Conservation (phyloP, 371 early-diverging fungal genomes). For the Mucor velutinosus region DNA sequence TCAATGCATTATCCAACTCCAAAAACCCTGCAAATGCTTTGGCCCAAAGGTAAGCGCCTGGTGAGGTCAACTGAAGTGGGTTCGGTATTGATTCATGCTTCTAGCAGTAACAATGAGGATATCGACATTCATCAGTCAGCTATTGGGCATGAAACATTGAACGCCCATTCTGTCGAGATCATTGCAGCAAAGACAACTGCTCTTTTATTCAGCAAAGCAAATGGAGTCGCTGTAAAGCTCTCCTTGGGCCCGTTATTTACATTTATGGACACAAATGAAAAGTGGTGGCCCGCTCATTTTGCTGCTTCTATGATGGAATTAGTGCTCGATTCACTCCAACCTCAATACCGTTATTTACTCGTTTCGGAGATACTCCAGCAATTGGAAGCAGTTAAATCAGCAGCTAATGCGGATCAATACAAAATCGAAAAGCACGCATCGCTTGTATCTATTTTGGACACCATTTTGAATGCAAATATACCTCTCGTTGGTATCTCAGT, state of each 20-base stretch:
- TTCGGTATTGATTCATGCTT: neutral
- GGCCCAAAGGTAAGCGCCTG: slow-evolving; percentile 19
- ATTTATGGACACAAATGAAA: slow-evolving; percentile 57
- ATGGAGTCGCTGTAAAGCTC: slow-evolving; percentile 48
- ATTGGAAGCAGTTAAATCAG: slow-evolving; percentile 40
- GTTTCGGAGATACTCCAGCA: slow-evolving; percentile 65
- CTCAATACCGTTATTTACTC: slow-evolving; percentile 71
- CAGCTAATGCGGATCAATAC: slow-evolving; percentile 24
- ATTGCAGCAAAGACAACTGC: slow-evolving; percentile 40
- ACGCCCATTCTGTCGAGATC: slow-evolving; percentile 29
- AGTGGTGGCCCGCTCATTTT: slow-evolving; percentile 66
- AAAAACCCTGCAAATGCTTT: slow-evolving; percentile 38
- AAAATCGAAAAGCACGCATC: slow-evolving; percentile 55
- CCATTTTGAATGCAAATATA: slow-evolving; percentile 55
- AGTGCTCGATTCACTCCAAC: slow-evolving; percentile 59
- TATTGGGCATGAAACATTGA: slow-evolving; percentile 23
- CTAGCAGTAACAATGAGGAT: slow-evolving; percentile 9
- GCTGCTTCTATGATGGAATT: slow-evolving; percentile 60
- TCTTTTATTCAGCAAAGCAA: slow-evolving; percentile 35
- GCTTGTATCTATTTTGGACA: slow-evolving; percentile 58
- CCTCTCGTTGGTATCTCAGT: slow-evolving; percentile 78
- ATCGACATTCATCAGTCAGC: slow-evolving; percentile 34
- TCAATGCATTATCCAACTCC: slow-evolving; percentile 46
- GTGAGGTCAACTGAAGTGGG: neutral
- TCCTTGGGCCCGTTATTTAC: slow-evolving; percentile 52